Evolutionary conservation across 441 rosid genomes (phyloP).

Genomic region (Populus hybrid): DNA sequence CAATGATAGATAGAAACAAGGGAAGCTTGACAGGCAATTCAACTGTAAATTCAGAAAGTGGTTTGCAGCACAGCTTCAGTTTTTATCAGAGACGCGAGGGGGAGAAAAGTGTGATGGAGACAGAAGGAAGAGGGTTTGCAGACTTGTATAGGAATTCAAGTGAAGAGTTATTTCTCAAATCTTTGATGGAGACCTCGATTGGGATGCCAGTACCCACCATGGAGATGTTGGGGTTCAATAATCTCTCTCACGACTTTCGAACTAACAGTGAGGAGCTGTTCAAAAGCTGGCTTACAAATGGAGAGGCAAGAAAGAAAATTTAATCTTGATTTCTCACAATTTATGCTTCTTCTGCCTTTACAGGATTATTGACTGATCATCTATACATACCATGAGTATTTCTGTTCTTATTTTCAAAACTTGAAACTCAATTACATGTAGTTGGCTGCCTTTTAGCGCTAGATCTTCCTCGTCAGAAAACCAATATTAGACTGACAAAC

Average conservation of each 20-base stretch:
- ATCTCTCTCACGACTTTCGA: conserved; percentile 48
- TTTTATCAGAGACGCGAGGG: conserved; percentile 20
- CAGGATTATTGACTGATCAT: neutral
- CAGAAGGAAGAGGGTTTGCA: conserved; percentile 48
- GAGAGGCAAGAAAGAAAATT: conserved; percentile 52
- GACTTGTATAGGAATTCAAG: conserved; percentile 58
- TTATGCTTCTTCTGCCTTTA: neutral
- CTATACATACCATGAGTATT: neutral
- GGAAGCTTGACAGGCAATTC: conserved; percentile 7
- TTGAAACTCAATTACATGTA: neutral
- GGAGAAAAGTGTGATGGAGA: conserved; percentile 27
- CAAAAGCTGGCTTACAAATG: conserved; percentile 70
- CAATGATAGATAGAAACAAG: conserved; percentile 20
- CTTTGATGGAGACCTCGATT: conserved; percentile 58
- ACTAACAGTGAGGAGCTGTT: conserved; percentile 74
- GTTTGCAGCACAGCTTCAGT: conserved; percentile 16
- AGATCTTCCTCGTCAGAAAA: neutral
- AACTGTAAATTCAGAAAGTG: conserved; percentile 14
- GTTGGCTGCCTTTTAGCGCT: neutral
- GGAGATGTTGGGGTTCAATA: conserved; percentile 65
- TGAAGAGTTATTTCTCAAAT: conserved; percentile 61
- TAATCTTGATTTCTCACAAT: neutral
- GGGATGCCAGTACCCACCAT: conserved; percentile 50
- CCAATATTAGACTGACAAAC: neutral
- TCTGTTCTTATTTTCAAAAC: neutral